Base-by-base conservation (phyloP, 192 early-diverging fungal genomes). In the Gryganskiella cystojenkinii region DNA sequence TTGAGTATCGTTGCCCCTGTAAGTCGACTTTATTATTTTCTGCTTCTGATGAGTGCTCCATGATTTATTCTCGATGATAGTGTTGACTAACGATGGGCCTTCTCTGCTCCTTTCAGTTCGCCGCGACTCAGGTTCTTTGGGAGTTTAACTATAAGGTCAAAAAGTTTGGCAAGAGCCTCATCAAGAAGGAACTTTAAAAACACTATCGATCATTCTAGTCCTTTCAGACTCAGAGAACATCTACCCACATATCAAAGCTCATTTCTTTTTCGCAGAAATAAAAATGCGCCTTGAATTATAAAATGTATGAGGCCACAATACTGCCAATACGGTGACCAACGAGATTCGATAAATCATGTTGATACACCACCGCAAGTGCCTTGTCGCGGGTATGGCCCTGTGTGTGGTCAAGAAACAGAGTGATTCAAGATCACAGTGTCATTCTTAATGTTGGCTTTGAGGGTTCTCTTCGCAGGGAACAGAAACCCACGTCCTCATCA, bases 101-200 rank as follows among this genome's bases (percentile, higher is more conserved):
- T 45, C 24, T 43, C 52, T 15, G 20, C 34, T 31, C 25, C 53
- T 57, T 24, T 4, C 68, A 76, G 73, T 43, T 68, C 57, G 67
- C 54, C 3, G 67, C 61, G 9, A 43, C 65, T 4, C 51, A 56
- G 15, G 67, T 76, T 54, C 4, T 76, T 24, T 68, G 64, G 73
- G 73, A 76, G 51, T 42, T 47, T 19, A 47, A 67, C 54, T 56
- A 50, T 34, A 76, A 68, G 54, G 73, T 76, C 60, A 33, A 44
- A 46, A 61, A 47, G 44, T 68, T 56, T 45, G 73, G 64, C 52
- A 76, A 68, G 60, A 76, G 67, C 51, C 22, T 62, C 20, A 40
- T 63, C 34, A 76, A 76, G 61, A 76, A 76, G 60, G 73, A 75
- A 11, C 37, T 73, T 11, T 73, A 66, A 46, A n/a, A n/a, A n/a